Evolutionary conservation across 2,329 filamentous ascomycete species (phyloP), one percentile per base, ranked within the genome.

Genomic region (Calonectria hawksworthii): DNA sequence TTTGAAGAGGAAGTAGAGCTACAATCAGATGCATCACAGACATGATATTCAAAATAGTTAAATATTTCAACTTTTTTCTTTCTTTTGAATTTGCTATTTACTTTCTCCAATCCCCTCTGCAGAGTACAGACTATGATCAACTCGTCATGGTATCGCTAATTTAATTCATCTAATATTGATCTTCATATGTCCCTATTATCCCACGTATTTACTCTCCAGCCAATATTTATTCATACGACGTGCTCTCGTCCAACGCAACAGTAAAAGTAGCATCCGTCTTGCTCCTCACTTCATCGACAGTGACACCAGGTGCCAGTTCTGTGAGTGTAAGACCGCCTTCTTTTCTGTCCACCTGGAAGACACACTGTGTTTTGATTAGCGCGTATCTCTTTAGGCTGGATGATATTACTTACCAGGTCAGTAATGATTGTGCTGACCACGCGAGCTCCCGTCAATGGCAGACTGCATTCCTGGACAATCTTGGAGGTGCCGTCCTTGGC

Each of bases 401-500:
- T 16, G 23, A n/a, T 26, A 2, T 10, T 3, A 88, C 91, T 86
- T 83, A 93, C 93, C 82, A 96, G 83, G 78, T 97, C 93, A 0
- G 93, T 94, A 72, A 94, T 94, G 73, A 94, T 93, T 4, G 92
- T 93, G 86, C 92, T 93, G 10, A 94, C 93, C n/a, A 92, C 91
- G 44, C 88, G 86, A 44, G 90, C 91, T 0, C 93, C 93, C 0
- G 93, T 94, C 80, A 94, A 82, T 1, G 93, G 93, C 82, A 94
- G 84, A 3, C 84, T 88, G 84, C 93, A 94, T 74, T 88, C 86
- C 79, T 93, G 87, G 21, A 94, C 89, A 77, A 94, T 89, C 88
- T 94, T 94, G 74, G 91, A 88, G 2, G 89, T 89, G 21, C 93
- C 93, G 78, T 93, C 91, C 85, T 93, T 94, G 77, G 93, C 92